Evolutionary conservation across 225 moss, liverwort and hornwort genomes (phyloP), one percentile per base, ranked within the genome.

Genomic region (Neckera pumila): DNA sequence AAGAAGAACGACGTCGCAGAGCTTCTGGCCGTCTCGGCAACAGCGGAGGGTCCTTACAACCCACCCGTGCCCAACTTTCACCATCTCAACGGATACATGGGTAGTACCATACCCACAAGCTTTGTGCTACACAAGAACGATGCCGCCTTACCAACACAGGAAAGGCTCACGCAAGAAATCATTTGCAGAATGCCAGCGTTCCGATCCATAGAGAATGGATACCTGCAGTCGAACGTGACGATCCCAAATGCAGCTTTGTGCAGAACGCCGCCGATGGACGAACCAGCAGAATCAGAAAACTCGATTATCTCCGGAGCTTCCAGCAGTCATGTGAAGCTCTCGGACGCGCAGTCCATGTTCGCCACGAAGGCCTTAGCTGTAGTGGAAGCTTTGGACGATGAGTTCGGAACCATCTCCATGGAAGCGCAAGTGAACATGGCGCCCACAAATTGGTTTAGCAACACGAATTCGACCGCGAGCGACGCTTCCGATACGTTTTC

Each of bases 1-100:
- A 87, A 89, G 57, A 92, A 89, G 74, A 67, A 90, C 60, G 92
- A 90, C 65, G 90, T 92, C 36, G 88, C 47, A 7, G 85, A 91
- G 47, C 28, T 87, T 43, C 65, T 94, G 47, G 64, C 85, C 47
- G 63, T 61, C 22, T 79, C 78, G 26, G n/a, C 84, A 38, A 19
- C 87, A 75, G 69, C 42, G 34, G 85, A 73, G 7, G 87, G 58
- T 15, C 47, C 36, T 30, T 49, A 76, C 74, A 78, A 79, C 67
- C 72, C 79, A 23, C 61, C 71, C 81, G 72, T 84, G 76, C 84
- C 88, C 28, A 79, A 89, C 17, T 85, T 81, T 59, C 81, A 80
- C 81, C 90, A 88, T 28, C 70, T 81, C 15, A 60, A 67, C 28
- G 67, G 77, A 16, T 77, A 69, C 63, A 63, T 89, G 51, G 22